phyloP scores from a whole-genome alignment of 257 asterid species.

The Solanum piurae region DNA sequence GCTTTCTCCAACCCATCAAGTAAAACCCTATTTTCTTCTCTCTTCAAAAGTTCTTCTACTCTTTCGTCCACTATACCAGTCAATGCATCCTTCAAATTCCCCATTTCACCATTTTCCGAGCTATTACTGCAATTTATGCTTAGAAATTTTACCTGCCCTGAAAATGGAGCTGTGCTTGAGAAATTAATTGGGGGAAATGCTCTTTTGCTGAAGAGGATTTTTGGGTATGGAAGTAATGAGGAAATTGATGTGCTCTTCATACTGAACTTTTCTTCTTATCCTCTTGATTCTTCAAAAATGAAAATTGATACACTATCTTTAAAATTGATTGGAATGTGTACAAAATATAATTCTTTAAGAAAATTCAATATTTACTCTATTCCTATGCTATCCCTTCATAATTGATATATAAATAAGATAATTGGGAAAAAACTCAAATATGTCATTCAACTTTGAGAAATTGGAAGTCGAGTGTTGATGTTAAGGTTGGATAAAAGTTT shows the following conservation, averaged over 20 bases:
- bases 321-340: neutral
- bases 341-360: neutral
- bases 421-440: no score
- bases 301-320: neutral
- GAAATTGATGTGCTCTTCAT: constrained; percentile 30
- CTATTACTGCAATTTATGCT: constrained; percentile 42
- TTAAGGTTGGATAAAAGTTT: no score
- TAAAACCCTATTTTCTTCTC: constrained; percentile 70
- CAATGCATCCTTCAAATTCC: constrained; percentile 36
- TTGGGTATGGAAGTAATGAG: constrained; percentile 12
- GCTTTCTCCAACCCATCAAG: constrained; percentile 78
- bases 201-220: constrained; percentile 4
- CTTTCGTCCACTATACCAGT: constrained; percentile 67
- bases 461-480: no score
- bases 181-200: constrained; percentile 6
- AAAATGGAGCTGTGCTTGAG: constrained; percentile 1
- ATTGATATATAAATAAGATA: neutral
- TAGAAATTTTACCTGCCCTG: constrained; percentile 4
- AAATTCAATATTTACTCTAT: neutral
- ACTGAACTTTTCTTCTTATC: neutral
- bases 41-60: constrained; percentile 54
- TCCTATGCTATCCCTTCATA: neutral
- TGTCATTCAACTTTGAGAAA: no score
- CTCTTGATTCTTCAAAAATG: neutral
- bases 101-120: constrained; percentile 8